These are phyloP conservation scores for Irpex lacteus DNA, from an alignment of 1,284 basidiomycete species.

Conservation along the genomic window DNA sequence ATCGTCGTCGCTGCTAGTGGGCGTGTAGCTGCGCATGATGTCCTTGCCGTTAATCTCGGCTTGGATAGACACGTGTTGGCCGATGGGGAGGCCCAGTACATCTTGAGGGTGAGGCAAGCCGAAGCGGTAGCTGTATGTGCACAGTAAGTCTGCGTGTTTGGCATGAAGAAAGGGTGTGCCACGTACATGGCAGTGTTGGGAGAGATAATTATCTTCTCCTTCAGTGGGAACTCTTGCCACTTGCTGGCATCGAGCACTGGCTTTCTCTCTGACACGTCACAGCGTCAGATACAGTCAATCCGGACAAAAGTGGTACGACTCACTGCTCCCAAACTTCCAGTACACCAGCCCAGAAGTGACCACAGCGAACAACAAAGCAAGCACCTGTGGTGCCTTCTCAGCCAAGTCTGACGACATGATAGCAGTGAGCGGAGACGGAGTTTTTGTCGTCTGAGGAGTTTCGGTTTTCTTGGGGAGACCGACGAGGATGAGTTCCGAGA, in stretches of 20 bases:
- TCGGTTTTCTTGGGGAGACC: slow-evolving; percentile 42
- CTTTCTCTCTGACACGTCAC: slow-evolving; percentile 41
- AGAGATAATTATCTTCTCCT: slow-evolving; percentile 84
- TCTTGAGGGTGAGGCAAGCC: slow-evolving; percentile 71
- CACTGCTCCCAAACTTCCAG: slow-evolving; percentile 40
- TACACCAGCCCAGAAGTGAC: slow-evolving; percentile 38
- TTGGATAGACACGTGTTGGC: slow-evolving; percentile 92
- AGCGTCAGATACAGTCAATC: slow-evolving; percentile 1
- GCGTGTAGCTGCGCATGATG: slow-evolving; percentile 91
- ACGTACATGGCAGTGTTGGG: slow-evolving; percentile 91
- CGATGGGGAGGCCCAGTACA: slow-evolving; percentile 90
- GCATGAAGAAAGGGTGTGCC: background rate
- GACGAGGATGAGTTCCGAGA: slow-evolving; percentile 59
- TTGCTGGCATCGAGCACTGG: slow-evolving; percentile 71
- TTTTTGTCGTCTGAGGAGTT: slow-evolving; percentile 5
- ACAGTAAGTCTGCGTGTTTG: background rate
- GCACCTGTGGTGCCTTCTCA: slow-evolving; percentile 30
- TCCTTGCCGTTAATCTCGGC: slow-evolving; percentile 92
- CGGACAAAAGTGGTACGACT: slow-evolving; percentile 11
- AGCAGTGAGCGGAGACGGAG: slow-evolving; percentile 10
- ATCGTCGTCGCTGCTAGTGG: slow-evolving; percentile 91
- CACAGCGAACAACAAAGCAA: slow-evolving; percentile 36
- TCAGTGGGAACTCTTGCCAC: slow-evolving; percentile 84
- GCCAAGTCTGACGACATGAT: slow-evolving; percentile 6
- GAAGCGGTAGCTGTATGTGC: slow-evolving; percentile 81